Percentiles rank a stretch among this genome's conserved stretches.
These are phyloP conservation scores for Verticillium dahliae DNA, from an alignment of 2,329 filamentous ascomycete genomes.

Conservation along the genomic window DNA sequence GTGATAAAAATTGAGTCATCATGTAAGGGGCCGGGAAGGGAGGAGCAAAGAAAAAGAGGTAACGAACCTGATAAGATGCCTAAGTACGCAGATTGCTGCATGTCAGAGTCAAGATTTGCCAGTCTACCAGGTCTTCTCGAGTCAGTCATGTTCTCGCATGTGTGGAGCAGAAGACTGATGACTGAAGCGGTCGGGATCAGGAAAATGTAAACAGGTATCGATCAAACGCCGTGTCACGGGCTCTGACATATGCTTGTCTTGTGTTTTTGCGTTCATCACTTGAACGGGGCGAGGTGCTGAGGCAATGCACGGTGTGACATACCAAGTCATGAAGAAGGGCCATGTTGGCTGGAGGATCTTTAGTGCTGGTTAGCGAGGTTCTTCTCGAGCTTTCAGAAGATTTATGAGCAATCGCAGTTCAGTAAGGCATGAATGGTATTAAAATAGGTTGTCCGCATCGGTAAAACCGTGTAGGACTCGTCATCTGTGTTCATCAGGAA, in stretches of 20 bases:
- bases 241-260: conserved; percentile 17
- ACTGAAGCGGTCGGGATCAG: not conserved
- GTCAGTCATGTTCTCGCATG: not conserved
- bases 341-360: conserved; percentile 8
- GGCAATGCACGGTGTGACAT: not conserved
- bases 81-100: not conserved
- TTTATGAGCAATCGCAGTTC: conserved; percentile 19
- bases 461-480: conserved; percentile 57
- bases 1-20: conserved; percentile 14
- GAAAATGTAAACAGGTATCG: not conserved
- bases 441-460: conserved; percentile 52
- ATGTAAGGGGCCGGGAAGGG: conserved; percentile 1
- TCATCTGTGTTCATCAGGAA: conserved; percentile 50
- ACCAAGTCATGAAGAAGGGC: not conserved
- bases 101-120: not conserved
- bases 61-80: not conserved
- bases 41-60: not conserved
- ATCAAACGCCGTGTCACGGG: conserved; percentile 11
- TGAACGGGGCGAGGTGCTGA: conserved; percentile 7
- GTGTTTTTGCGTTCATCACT: conserved; percentile 14
- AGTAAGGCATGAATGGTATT: conserved; percentile 55
- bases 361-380: conserved; percentile 9
- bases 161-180: not conserved
- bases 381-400: conserved; percentile 3
- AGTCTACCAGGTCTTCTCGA: not conserved